phyloP scores from a whole-genome alignment of 2,329 filamentous ascomycete species.

The Claviceps capensis region DNA sequence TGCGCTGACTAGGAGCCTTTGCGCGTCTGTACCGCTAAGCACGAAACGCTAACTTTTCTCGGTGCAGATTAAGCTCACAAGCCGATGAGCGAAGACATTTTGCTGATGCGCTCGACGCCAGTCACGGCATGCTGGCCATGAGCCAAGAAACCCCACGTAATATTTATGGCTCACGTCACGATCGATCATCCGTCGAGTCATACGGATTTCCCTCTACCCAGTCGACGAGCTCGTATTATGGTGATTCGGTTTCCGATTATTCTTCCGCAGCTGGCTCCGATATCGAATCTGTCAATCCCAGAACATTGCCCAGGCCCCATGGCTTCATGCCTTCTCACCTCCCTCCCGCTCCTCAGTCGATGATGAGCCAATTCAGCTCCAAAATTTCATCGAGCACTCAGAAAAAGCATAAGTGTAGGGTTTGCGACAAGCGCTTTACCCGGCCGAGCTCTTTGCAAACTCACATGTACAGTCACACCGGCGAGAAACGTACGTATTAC shows the following conservation, averaged over 20 bases:
- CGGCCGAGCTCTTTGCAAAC: slow-evolving; percentile 88
- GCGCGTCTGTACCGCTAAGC: background rate
- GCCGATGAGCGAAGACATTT: slow-evolving; percentile 53
- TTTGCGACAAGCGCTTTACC: slow-evolving; percentile 96
- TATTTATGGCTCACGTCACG: slow-evolving; percentile 61
- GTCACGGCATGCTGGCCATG: slow-evolving; percentile 88
- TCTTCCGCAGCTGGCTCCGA: slow-evolving; percentile 71
- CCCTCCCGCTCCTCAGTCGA: slow-evolving; percentile 79
- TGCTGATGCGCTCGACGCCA: slow-evolving; percentile 81
- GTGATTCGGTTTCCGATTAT: slow-evolving; percentile 82
- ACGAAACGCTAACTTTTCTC: background rate
- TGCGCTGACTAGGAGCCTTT: background rate
- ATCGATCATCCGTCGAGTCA: slow-evolving; percentile 65
- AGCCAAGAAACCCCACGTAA: slow-evolving; percentile 89
- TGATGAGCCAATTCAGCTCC: slow-evolving; percentile 98
- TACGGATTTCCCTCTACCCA: slow-evolving; percentile 83
- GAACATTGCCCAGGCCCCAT: slow-evolving; percentile 71
- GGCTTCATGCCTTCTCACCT: slow-evolving; percentile 46
- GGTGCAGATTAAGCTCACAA: slow-evolving; percentile 29
- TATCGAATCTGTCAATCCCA: slow-evolving; percentile 64
- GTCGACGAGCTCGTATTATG: slow-evolving; percentile 73
- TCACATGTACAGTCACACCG: slow-evolving; percentile 97
- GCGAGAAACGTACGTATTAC: slow-evolving; percentile 77
- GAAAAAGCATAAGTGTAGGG: slow-evolving; percentile 99
- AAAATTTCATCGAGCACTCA: slow-evolving; percentile 91